Base-by-base conservation (phyloP, 306 rosid species). In the Herpetospermum pedunculosum region DNA sequence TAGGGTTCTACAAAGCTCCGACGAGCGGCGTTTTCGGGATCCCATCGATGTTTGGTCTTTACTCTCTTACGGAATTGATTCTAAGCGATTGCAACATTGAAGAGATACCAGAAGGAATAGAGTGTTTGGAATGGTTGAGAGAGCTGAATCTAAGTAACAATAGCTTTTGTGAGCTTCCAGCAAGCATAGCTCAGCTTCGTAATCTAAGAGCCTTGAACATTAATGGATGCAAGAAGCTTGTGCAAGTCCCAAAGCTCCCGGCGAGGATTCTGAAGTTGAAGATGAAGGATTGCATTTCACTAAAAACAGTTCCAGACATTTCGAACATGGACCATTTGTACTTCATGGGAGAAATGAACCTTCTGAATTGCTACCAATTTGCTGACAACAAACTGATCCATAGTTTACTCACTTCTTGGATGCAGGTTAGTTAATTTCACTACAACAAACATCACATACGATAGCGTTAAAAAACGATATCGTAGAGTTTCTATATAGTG, bases 211-310 rank as follows among this genome's bases (percentile, higher is more conserved):
- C 0, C 0, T 13, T 75, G 28, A 0, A 0, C 0, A 19, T 79
- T 4, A 0, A 0, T 0, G 1, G 7, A 4, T 79, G 80, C 72
- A 0, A 25, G 57, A 80, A 41, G 43, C 80, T 80, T 40, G 4
- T 13, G 15, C 16, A 23, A n/a, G 4, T 70, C 21, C 77, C 77
- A 0, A 23, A 49, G 10, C 74, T 70, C 5, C 70, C 83, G 0
- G 18, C n/a, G 18, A 54, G 30, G 25, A 0, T 0, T 0, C 0
- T 44, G 19, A 0, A 0, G 2, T 38, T 78, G 5, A 0, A 0
- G 0, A 2, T 40, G 8, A 1, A 3, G 1, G 8, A 4, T 15
- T 73, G 75, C 32, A 46, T 40, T 21, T 73, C 75, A 29, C n/a
- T 78, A 4, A 44, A 30, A 23, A n/a, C 8, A 10, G 1, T 58